Evolutionary conservation across 768 basidiomycete species (phyloP).

Genomic region (Rhizopogon sp.): DNA sequence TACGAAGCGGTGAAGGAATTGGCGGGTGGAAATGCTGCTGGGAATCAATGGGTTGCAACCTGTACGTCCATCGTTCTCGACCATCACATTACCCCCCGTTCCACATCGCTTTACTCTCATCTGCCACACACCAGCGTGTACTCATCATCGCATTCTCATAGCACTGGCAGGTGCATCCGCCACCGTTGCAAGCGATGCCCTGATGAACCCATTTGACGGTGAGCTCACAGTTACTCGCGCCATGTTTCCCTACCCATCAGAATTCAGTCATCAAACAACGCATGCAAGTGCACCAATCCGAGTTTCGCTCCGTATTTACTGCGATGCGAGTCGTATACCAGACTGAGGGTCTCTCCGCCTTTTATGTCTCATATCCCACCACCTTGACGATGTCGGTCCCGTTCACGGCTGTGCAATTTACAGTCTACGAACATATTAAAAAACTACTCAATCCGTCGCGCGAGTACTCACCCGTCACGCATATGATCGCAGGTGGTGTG

Average conservation of each 20-base stretch:
- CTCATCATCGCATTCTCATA: conserved; percentile 27
- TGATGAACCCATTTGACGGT: conserved; percentile 99
- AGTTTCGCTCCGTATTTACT: conserved; percentile 82
- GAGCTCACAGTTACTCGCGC: conserved; percentile 21
- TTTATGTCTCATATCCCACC: conserved; percentile 98
- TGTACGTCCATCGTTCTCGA: conserved; percentile 47
- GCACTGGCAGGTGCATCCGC: conserved; percentile 93
- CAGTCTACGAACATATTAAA: conserved; percentile 93
- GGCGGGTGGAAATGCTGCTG: conserved; percentile 72
- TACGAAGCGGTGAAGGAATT: conserved; percentile 94
- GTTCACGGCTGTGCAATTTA: conserved; percentile 97
- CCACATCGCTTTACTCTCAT: neutral
- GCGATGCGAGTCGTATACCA: conserved; percentile 83
- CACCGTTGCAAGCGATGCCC: conserved; percentile 90
- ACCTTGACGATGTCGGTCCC: conserved; percentile 96
- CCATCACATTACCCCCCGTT: neutral
- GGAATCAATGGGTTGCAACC: conserved; percentile 84
- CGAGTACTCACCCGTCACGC: conserved; percentile 88
- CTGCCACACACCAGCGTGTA: neutral
- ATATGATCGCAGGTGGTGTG: conserved; percentile 86
- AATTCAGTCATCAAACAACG: conserved; percentile 93
- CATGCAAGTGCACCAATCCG: conserved; percentile 95
- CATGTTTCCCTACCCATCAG: conserved; percentile 7
- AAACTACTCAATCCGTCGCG: conserved; percentile 77
- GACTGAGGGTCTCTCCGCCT: conserved; percentile 82